Conservation (phyloP, 2,329 filamentous ascomycete genomes). For the Thelonectria blattea region DNA sequence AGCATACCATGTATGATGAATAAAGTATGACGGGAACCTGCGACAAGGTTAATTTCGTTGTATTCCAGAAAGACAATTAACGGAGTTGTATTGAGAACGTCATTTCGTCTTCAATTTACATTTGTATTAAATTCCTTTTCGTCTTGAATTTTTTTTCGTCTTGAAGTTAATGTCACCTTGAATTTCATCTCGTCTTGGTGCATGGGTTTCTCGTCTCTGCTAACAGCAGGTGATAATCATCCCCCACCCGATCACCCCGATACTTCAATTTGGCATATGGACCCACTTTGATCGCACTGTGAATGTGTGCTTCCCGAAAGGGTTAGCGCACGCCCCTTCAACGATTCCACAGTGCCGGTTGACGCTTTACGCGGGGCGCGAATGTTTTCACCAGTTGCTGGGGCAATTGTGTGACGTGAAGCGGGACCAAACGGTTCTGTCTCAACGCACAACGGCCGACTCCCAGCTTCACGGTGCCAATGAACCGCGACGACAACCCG, state of each 20-base stretch:
- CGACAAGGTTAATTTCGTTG: too few species aligned
- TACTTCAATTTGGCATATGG: not conserved
- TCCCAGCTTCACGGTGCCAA: conserved; percentile 24
- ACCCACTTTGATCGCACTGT: conserved; percentile 15
- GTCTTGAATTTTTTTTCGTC: too few species aligned
- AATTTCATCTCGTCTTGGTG: too few species aligned
- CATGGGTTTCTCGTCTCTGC: too few species aligned
- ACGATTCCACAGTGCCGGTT: conserved; percentile 26
- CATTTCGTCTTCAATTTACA: too few species aligned
- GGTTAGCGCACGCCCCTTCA: not conserved
- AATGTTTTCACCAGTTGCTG: conserved; percentile 27
- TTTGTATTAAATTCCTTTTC: too few species aligned
- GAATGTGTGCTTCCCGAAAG: not conserved
- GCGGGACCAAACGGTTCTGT: conserved; percentile 21
- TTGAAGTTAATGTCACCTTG: too few species aligned
- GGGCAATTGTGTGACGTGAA: conserved; percentile 39
- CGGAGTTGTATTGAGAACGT: too few species aligned
- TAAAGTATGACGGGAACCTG: too few species aligned
- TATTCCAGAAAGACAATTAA: not conserved
- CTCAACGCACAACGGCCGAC: conserved; percentile 20
- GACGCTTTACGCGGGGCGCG: conserved; percentile 20
- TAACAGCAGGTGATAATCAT: too few species aligned
- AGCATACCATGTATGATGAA: too few species aligned
- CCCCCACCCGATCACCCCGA: not conserved
- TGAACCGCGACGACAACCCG: conserved; percentile 16